Conservation (phyloP, 2,329 filamentous ascomycete species). For the Neoscytalidium dimidiatum region DNA sequence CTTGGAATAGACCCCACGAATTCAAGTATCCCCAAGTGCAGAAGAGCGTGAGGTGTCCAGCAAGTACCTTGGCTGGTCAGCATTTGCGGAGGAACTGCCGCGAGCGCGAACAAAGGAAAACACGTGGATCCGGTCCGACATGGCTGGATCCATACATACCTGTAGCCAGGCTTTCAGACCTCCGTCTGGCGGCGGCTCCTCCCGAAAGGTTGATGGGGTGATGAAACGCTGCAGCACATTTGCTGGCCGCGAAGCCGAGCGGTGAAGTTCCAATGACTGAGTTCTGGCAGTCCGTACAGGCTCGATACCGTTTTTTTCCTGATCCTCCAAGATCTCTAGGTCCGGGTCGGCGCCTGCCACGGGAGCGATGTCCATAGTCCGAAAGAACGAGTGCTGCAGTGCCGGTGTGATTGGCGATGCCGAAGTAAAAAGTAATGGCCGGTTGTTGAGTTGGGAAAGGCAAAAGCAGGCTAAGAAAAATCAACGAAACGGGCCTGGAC, state of each 20-base stretch:
- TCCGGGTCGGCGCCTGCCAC: not conserved
- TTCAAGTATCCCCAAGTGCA: constrained; percentile 13
- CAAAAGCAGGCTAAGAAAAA: not conserved
- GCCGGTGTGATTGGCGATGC: not conserved
- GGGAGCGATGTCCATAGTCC: not conserved
- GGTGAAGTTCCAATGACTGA: not conserved
- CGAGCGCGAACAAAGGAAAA: constrained; percentile 20
- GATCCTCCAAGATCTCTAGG: not conserved
- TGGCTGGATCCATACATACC: not conserved
- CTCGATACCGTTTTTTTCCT: not conserved
- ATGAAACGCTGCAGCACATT: constrained; percentile 13
- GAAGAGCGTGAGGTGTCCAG: constrained; percentile 1
- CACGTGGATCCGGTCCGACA: constrained; percentile 12
- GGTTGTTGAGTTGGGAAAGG: not conserved
- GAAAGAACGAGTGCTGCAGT: not conserved
- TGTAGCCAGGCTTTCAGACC: not conserved
- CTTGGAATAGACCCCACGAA: constrained; percentile 36
- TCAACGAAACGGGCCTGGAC: not conserved
- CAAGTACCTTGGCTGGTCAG: constrained; percentile 38
- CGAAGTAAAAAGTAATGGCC: not conserved
- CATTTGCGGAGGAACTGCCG: not conserved
- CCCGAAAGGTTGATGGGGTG: constrained; percentile 3
- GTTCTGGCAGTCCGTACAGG: not conserved
- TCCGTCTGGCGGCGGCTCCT: constrained; percentile 21
- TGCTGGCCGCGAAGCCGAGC: not conserved